Evolutionary conservation across 345 rosid genomes (phyloP).

Genomic region (Pelargonium nanum): DNA sequence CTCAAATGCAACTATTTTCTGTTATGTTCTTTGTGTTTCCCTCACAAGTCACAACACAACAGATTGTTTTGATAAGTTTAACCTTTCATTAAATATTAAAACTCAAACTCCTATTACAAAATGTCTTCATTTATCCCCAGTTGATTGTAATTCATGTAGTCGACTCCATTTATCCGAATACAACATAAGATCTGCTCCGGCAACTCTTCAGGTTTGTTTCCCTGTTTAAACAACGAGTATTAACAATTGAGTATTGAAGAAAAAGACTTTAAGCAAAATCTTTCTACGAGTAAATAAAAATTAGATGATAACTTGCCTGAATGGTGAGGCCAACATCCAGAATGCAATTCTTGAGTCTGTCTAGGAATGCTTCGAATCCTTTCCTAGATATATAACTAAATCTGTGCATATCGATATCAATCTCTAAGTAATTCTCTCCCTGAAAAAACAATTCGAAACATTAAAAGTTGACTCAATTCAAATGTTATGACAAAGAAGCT

Average conservation of each 20-base stretch:
- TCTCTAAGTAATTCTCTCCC: constrained; percentile 88
- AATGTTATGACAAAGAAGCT: neutral
- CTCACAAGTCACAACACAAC: neutral
- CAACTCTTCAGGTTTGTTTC: constrained; percentile 78
- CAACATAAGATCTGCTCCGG: constrained; percentile 90
- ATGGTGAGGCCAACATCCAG: constrained; percentile 91
- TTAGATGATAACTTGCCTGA: constrained; percentile 39
- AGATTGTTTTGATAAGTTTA: too few relatives aligned
- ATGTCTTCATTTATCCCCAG: constrained; percentile 39
- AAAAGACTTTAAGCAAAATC: too few relatives aligned
- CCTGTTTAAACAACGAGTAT: constrained; percentile 34
- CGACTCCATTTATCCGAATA: constrained; percentile 58
- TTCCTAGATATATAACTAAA: constrained; percentile 85
- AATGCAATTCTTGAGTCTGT: constrained; percentile 59
- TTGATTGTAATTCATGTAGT: constrained; percentile 60
- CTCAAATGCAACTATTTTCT: too few relatives aligned
- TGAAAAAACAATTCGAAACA: constrained; percentile 16
- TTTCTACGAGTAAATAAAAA: too few relatives aligned
- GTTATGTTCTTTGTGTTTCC: neutral
- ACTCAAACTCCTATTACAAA: neutral
- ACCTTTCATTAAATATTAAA: neutral
- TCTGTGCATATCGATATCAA: constrained; percentile 94
- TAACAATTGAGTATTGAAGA: neutral
- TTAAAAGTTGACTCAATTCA: neutral
- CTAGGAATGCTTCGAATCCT: constrained; percentile 79